Evolutionary conservation across 495 filamentous ascomycete species (phyloP).

Genomic region (Darksidea phi): DNA sequence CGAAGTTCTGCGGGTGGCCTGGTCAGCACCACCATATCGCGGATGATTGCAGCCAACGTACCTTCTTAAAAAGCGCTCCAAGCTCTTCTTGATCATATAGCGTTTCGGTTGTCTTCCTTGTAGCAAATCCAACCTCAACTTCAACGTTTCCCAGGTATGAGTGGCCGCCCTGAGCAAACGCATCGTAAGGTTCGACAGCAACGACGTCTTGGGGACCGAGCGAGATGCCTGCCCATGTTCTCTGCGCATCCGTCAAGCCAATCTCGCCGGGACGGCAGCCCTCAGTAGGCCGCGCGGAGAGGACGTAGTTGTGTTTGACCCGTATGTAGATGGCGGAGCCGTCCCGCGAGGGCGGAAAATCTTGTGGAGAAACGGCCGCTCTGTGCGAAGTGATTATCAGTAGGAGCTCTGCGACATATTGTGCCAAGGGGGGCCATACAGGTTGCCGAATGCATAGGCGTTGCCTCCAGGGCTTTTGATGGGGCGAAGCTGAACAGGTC

Average conservation of each 20-base stretch:
- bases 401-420: background rate
- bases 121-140: constrained; percentile 82
- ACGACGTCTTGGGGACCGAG: constrained; percentile 71
- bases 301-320: constrained; percentile 71
- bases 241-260: constrained; percentile 80
- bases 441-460: constrained; percentile 47
- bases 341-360: constrained; percentile 63
- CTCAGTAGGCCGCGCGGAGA: constrained; percentile 71
- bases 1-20: constrained; percentile 74
- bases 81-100: constrained; percentile 85
- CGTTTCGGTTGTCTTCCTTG: constrained; percentile 60
- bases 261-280: constrained; percentile 74
- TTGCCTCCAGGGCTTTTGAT: constrained; percentile 60
- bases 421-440: constrained; percentile 11
- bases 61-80: constrained; percentile 64
- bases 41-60: too few relatives aligned
- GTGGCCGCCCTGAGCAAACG: constrained; percentile 66
- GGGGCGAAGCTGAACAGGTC: constrained; percentile 54
- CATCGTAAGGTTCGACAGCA: constrained; percentile 73
- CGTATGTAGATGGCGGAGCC: constrained; percentile 64
- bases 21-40: too few relatives aligned
- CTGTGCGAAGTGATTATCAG: constrained; percentile 39
- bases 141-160: constrained; percentile 78
- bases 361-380: constrained; percentile 70
- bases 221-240: constrained; percentile 72